Evolutionary conservation across 495 filamentous ascomycete genomes (phyloP), one percentile per base, ranked within the genome.

Genomic region (Astrothelium subdiscretum): DNA sequence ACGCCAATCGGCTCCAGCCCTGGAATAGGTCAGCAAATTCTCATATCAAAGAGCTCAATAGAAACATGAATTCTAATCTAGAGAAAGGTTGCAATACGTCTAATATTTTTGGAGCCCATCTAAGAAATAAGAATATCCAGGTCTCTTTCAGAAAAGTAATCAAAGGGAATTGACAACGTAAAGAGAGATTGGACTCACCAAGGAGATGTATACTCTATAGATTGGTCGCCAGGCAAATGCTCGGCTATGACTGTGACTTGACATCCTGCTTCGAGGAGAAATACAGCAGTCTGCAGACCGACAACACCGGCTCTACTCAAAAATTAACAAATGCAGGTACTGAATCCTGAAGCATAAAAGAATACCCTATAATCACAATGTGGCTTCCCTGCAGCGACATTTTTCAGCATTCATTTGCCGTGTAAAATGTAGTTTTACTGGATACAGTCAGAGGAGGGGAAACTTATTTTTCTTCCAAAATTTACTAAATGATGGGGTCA

Each of bases 241-340:
- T 75, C 69, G 1, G 78, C 78, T 18, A 80, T 64, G 31, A 81
- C 67, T 0, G 75, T 78, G 38, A 79, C 77, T 2, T 62, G 38
- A 52, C 77, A 75, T 2, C 73, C 74, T 20, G 66, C 69, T 61
- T 75, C 68, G 1, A 77, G 75, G 12, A 81, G 72, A 24, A 64
- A 68, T 24, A 77, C 60, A 24, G 79, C 75, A 2, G 78, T 76
- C 62, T 80, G 77, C 2, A 81, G 71, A 44, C 78, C 79, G 12
- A 73, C 78, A 35, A 81, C 74, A 8, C 78, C 78, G 2, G 79
- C 78, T 22, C 78, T 24, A 63, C 42, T 1, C 54, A 10, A 54
- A 66, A 60, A 31, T 73, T 26, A 63, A 0, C 43, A 12, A 48
- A 48, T 48, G 2, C 43, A 0, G 13, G 13, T 15, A 48, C n/a